phyloP scores from a whole-genome alignment of 2,329 filamentous ascomycete genomes.

The Dactylella cylindrospora region DNA sequence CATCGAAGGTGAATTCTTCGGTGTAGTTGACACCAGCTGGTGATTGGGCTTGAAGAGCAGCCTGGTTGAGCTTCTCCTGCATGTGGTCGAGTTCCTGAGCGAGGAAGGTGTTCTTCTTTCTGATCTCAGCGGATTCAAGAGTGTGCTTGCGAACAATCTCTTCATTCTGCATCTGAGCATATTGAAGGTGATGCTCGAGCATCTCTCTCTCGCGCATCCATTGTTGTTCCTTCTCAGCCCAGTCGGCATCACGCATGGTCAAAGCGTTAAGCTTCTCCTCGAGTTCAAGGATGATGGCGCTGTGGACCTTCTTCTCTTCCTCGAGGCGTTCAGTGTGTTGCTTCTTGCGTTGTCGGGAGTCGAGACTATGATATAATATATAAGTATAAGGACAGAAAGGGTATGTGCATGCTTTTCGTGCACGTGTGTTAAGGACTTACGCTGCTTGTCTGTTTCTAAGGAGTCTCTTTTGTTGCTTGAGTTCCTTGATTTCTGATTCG shows the following conservation, averaged over 20 bases:
- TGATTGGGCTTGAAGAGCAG: slow-evolving; percentile 54
- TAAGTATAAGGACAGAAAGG: slow-evolving; percentile 47
- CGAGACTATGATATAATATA: slow-evolving; percentile 63
- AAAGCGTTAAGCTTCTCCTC: slow-evolving; percentile 74
- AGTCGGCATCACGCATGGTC: slow-evolving; percentile 61
- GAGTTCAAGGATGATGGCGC: slow-evolving; percentile 71
- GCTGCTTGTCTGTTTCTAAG: slow-evolving; percentile 94
- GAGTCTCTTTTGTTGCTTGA: slow-evolving; percentile 96
- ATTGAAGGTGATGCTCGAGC: slow-evolving; percentile 72
- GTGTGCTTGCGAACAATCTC: slow-evolving; percentile 87
- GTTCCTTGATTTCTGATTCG: slow-evolving; percentile 92
- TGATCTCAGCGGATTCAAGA: slow-evolving; percentile 83
- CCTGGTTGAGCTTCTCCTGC: slow-evolving; percentile 61
- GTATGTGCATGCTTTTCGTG: slow-evolving; percentile 44
- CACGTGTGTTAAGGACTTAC: slow-evolving; percentile 61
- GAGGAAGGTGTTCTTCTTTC: slow-evolving; percentile 86
- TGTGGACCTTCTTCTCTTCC: slow-evolving; percentile 92
- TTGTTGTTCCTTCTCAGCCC: slow-evolving; percentile 61
- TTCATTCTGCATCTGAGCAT: slow-evolving; percentile 81
- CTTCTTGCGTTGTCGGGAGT: slow-evolving; percentile 97
- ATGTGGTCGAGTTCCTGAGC: slow-evolving; percentile 67
- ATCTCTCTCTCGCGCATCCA: slow-evolving; percentile 73
- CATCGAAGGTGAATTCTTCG: slow-evolving; percentile 79
- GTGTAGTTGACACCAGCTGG: slow-evolving; percentile 58
- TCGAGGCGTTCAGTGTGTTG: slow-evolving; percentile 95